A percentile compares a stretch with the other conserved stretches of the same genome.
Evolutionary conservation across 148 eudicot genomes (phyloP).

Genomic region (Dysphania ambrosioides): DNA sequence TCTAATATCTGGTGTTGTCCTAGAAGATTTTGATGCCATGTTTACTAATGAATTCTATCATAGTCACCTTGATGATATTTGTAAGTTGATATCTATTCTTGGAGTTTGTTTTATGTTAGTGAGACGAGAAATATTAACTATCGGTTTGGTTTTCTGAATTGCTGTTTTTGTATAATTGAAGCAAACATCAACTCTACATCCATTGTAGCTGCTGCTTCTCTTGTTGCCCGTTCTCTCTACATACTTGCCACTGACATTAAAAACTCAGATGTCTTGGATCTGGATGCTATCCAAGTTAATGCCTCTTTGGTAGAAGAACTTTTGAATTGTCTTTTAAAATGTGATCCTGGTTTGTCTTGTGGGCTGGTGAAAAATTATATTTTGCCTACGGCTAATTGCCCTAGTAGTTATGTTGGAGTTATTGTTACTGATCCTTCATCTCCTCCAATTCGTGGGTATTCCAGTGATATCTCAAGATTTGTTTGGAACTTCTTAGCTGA

Average conservation of each 20-base stretch:
- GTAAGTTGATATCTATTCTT: slow-evolving; percentile 46
- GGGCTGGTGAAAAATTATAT: slow-evolving; percentile 67
- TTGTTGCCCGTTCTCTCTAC: slow-evolving; percentile 83
- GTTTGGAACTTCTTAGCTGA: slow-evolving; percentile 90
- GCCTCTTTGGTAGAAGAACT: slow-evolving; percentile 76
- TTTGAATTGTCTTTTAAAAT: slow-evolving; percentile 67
- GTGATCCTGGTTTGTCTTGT: slow-evolving; percentile 91
- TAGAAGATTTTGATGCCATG: slow-evolving; percentile 79
- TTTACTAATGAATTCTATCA: slow-evolving; percentile 78
- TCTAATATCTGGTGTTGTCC: slow-evolving; percentile 62
- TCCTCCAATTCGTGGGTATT: slow-evolving; percentile 55
- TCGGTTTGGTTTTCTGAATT: not conserved
- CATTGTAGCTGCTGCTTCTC: slow-evolving; percentile 82
- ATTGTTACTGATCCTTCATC: slow-evolving; percentile 75
- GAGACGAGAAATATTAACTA: not conserved
- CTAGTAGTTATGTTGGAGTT: slow-evolving; percentile 91
- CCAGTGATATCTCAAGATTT: slow-evolving; percentile 80
- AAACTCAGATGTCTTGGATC: slow-evolving; percentile 32
- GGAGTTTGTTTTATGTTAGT: not conserved
- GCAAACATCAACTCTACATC: slow-evolving; percentile 83
- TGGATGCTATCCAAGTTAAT: slow-evolving; percentile 54
- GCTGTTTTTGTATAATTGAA: slow-evolving; percentile 33
- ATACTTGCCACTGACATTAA: slow-evolving; percentile 59
- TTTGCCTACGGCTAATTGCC: slow-evolving; percentile 66
- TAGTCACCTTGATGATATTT: slow-evolving; percentile 77